Evolutionary conservation across 495 filamentous ascomycete species (phyloP).

Genomic region (Daldinia loculata): DNA sequence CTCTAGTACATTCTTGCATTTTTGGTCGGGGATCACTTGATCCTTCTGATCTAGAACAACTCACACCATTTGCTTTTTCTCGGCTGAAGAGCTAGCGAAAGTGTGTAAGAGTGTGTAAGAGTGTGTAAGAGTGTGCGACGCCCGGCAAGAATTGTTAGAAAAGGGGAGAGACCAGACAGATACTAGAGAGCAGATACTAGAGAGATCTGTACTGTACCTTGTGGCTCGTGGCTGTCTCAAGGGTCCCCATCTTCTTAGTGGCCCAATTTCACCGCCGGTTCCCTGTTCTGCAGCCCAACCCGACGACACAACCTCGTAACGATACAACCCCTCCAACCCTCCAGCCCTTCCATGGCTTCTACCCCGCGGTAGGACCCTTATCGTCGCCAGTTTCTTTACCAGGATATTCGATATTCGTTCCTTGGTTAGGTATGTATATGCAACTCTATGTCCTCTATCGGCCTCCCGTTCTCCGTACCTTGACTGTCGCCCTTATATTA

Average conservation of each 20-base stretch:
- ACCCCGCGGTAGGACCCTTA: slow-evolving; percentile 43
- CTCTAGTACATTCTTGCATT: slow-evolving; percentile 27
- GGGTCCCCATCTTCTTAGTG: slow-evolving; percentile 34
- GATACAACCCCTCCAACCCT: slow-evolving; percentile 10
- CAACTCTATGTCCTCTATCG: slow-evolving; percentile 24
- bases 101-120: background rate
- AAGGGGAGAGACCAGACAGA: background rate
- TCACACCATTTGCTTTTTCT: slow-evolving; percentile 30
- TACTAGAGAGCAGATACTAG: no score
- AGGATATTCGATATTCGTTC: slow-evolving; percentile 21
- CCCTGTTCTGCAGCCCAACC: slow-evolving; percentile 44
- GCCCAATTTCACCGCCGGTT: slow-evolving; percentile 43
- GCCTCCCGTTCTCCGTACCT: slow-evolving; percentile 35
- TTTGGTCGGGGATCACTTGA: slow-evolving; percentile 32
- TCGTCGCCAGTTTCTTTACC: slow-evolving; percentile 18
- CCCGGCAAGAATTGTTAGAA: slow-evolving; percentile 19
- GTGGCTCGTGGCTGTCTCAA: slow-evolving; percentile 36
- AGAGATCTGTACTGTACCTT: slow-evolving; percentile 3
- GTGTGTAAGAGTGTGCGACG: background rate
- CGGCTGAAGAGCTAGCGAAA: slow-evolving; percentile 31
- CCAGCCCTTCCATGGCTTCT: slow-evolving; percentile 39
- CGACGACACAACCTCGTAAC: slow-evolving; percentile 24
- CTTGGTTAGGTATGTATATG: slow-evolving; percentile 29
- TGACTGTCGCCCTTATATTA: slow-evolving; percentile 29
- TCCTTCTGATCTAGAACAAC: slow-evolving; percentile 26